These are phyloP conservation scores for Xerocomus potaroensis DNA, from an alignment of 768 basidiomycete species.

Conservation along the genomic window DNA sequence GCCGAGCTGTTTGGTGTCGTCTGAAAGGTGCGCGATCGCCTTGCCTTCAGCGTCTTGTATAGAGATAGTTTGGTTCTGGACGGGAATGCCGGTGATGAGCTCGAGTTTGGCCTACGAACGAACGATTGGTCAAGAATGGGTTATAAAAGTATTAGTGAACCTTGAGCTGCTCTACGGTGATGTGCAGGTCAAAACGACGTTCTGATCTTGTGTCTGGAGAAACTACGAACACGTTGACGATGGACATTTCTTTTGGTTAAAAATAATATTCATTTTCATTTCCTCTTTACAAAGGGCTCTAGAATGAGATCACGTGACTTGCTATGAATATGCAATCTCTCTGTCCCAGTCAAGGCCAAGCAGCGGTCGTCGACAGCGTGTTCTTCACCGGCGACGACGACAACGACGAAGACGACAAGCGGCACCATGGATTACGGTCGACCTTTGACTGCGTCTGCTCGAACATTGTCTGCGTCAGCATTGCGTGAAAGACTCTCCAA, in stretches of 20 bases:
- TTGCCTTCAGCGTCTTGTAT: conserved; percentile 55
- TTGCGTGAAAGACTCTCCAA: conserved; percentile 61
- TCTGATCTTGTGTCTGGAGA: conserved; percentile 92
- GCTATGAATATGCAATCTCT: conserved; percentile 1
- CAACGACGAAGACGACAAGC: too few species aligned
- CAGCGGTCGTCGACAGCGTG: background rate
- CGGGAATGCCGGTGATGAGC: conserved; percentile 86
- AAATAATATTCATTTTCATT: background rate
- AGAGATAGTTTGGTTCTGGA: conserved; percentile 62
- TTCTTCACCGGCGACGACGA: conserved; percentile 1
- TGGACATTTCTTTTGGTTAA: conserved; percentile 31
- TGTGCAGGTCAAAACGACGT: conserved; percentile 72
- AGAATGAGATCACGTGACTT: conserved; percentile 5
- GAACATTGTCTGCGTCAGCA: conserved; percentile 56
- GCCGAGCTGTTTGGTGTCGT: conserved; percentile 65
- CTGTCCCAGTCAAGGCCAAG: background rate
- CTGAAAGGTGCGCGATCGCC: conserved; percentile 52
- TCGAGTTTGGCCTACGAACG: conserved; percentile 68
- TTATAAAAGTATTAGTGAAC: conserved; percentile 35
- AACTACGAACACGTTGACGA: conserved; percentile 68
- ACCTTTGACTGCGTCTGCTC: conserved; percentile 36
- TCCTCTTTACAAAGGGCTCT: background rate
- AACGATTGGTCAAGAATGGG: background rate
- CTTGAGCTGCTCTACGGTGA: conserved; percentile 79
- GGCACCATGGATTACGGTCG: conserved; percentile 32